A percentile compares a stretch with the other conserved stretches of the same genome.
phyloP scores from a whole-genome alignment of 1,284 basidiomycete species.

The Pseudozyma sp. region DNA sequence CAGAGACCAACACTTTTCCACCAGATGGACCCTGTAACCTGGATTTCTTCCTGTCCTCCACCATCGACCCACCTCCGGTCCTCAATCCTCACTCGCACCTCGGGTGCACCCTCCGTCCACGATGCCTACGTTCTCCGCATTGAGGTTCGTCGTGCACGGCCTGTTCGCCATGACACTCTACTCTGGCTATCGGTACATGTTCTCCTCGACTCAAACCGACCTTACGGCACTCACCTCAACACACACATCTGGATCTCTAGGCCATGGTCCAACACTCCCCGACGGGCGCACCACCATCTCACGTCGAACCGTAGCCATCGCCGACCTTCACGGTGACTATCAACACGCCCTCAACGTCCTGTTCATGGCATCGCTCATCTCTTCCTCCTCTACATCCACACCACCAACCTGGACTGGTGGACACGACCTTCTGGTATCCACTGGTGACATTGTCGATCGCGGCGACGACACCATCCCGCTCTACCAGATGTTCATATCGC shows the following conservation, averaged over 20 bases:
- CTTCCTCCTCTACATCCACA: not conserved
- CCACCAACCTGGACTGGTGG: conserved; percentile 53
- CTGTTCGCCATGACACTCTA: conserved; percentile 22
- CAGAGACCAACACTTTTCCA: no score
- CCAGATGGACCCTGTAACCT: not conserved
- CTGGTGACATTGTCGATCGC: conserved; percentile 67
- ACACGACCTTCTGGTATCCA: conserved; percentile 60
- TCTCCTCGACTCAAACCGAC: not conserved
- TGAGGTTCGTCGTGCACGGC: conserved; percentile 25
- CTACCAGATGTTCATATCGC: conserved; percentile 57
- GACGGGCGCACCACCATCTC: conserved; percentile 28
- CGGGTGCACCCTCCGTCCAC: not conserved
- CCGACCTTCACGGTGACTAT: conserved; percentile 65
- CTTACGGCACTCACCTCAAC: not conserved
- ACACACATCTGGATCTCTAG: conserved; percentile 11
- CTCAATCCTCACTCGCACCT: not conserved
- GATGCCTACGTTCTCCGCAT: conserved; percentile 9
- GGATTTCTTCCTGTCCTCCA: not conserved
- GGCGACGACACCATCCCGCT: conserved; percentile 65
- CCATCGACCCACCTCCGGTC: not conserved
- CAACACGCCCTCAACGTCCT: conserved; percentile 61
- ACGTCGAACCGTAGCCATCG: conserved; percentile 58
- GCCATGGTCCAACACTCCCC: not conserved
- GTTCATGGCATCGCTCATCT: conserved; percentile 55
- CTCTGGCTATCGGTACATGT: conserved; percentile 24